Evolutionary conservation across 2,329 filamentous ascomycete genomes (phyloP).

Genomic region (Beauveria brongniartii): DNA sequence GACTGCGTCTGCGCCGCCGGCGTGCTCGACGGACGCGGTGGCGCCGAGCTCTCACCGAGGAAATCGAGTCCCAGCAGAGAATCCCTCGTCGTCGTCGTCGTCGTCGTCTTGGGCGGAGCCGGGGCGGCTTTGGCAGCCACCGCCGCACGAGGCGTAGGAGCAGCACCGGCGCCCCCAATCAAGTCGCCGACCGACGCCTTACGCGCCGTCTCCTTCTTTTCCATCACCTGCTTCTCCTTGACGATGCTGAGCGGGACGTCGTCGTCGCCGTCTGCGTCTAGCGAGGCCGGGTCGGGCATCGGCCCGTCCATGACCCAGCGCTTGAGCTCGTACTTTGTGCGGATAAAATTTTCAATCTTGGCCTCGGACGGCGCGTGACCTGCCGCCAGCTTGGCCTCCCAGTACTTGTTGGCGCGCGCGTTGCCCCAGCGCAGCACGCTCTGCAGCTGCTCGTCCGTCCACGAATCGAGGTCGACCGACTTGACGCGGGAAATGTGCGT

Average conservation of each 20-base stretch:
- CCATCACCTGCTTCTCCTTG: slow-evolving; percentile 58
- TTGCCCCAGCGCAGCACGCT: slow-evolving; percentile 96
- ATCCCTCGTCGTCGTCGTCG: slow-evolving; percentile 69
- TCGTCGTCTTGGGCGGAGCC: slow-evolving; percentile 60
- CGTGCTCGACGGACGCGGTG: slow-evolving; percentile 78
- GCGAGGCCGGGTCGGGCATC: slow-evolving; percentile 82
- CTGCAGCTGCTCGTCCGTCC: slow-evolving; percentile 96
- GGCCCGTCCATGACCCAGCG: slow-evolving; percentile 98
- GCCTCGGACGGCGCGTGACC: slow-evolving; percentile 91
- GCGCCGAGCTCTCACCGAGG: slow-evolving; percentile 64
- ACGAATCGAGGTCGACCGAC: slow-evolving; percentile 93
- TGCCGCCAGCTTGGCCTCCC: slow-evolving; percentile 87
- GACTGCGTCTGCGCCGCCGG: slow-evolving; percentile 60
- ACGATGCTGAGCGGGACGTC: slow-evolving; percentile 60
- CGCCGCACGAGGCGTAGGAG: slow-evolving; percentile 57
- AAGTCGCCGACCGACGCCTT: slow-evolving; percentile 61
- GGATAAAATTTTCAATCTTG: slow-evolving; percentile 99
- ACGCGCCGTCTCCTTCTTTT: slow-evolving; percentile 48
- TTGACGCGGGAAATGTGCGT: slow-evolving; percentile 98
- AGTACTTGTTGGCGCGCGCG: slow-evolving; percentile 94
- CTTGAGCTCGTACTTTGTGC: slow-evolving; percentile 98
- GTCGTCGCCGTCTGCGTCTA: slow-evolving; percentile 80
- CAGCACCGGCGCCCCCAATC: slow-evolving; percentile 63
- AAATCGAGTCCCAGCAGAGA: slow-evolving; percentile 91
- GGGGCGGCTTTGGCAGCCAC: slow-evolving; percentile 40